phyloP scores from a whole-genome alignment of 139 green algal genomes.

The Trebouxia sp. region DNA sequence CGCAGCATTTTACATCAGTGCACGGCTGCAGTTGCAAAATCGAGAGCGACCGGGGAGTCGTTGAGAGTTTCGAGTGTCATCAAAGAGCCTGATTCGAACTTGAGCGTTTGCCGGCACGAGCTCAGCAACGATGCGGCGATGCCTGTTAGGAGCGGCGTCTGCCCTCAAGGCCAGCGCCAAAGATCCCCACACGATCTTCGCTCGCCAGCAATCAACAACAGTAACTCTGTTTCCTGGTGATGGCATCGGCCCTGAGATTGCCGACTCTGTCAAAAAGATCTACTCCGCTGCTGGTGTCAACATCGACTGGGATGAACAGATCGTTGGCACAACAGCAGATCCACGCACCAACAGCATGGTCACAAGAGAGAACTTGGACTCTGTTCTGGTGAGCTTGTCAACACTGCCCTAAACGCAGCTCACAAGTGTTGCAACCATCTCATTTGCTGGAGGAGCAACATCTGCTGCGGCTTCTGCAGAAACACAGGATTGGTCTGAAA shows the following conservation, averaged over 20 bases:
- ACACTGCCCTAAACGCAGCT: background rate
- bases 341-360: constrained; percentile 91
- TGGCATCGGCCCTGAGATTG: constrained; percentile 94
- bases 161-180: background rate
- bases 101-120: too few relatives aligned
- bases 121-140: constrained; percentile 28
- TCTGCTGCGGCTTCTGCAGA: constrained; percentile 48
- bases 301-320: constrained; percentile 92
- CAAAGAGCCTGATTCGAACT: too few relatives aligned
- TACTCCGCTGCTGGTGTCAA: constrained; percentile 78
- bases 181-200: background rate
- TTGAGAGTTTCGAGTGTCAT: too few relatives aligned
- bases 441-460: background rate
- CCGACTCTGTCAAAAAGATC: constrained; percentile 75
- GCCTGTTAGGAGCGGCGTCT: background rate
- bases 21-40: too few relatives aligned
- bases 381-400: constrained; percentile 74
- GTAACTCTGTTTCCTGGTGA: constrained; percentile 56
- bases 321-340: constrained; percentile 82
- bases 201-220: constrained; percentile 19
- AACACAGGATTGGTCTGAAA: constrained; percentile 90
- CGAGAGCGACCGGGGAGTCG: too few relatives aligned
- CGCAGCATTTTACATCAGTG: too few relatives aligned
- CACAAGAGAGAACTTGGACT: constrained; percentile 93
- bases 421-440: background rate